Evolutionary conservation across 768 basidiomycete species (phyloP), one percentile per base, ranked within the genome.

Genomic region (Pulveroboletus ravenelii): DNA sequence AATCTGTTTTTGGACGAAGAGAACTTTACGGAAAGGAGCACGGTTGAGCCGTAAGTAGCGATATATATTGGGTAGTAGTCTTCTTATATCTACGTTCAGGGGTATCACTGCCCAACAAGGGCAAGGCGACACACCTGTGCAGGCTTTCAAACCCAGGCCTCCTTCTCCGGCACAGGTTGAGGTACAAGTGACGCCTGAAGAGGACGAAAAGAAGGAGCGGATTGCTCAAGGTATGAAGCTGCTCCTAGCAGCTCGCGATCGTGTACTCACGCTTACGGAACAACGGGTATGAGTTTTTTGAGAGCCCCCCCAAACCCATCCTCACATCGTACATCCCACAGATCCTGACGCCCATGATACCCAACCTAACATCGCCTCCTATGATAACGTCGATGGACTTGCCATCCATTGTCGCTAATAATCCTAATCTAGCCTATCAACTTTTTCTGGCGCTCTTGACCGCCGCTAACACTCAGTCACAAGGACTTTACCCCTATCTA

Each of bases 231-330:
- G 78, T 20, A 80, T 88, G 78, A 78, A 77, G 45, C 77, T 89
- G 17, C 72, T 90, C 27, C 73, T 89, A 14, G 75, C 78, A 34
- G 86, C 84, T 37, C 80, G 85, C 46, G 78, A 82, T 53, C 81
- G 88, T 45, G 85, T 84, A 23, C 78, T 90, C 38, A 84, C 80
- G 32, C 78, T 90, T 45, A 75, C 84, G 35, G 88, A 90, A 72
- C 85, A 85, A 73, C 80, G 87, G 50, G 84, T 87, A 62, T 48
- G 54, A 42, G 27, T 43, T 39, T 48, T 48, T 23, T 9, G 8
- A 27, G 17, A 6, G 15, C 12, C 13, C 18, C n/a, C 25, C 31
- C 18, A 7, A n/a, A 30, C 32, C 29, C 14, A n/a, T 31, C 17
- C 44, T 44, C 20, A 49, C 14, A 12, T 17, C 18, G 20, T 43